These are phyloP conservation scores for Kwoniella heveanensis DNA, from an alignment of 768 basidiomycete genomes.

Conservation along the genomic window DNA sequence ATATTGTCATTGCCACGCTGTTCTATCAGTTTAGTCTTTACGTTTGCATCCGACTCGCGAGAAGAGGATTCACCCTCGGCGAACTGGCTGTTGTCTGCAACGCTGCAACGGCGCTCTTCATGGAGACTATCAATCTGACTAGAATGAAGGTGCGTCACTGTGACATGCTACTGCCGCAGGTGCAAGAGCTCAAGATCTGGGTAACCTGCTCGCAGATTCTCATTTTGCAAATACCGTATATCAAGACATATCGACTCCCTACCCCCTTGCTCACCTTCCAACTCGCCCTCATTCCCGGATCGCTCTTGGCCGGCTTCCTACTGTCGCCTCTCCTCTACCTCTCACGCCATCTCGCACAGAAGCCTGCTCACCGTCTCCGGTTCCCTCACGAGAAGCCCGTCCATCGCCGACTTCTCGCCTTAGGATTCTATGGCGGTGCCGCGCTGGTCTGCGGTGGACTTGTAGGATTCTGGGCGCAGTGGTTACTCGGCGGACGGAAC, in stretches of 20 bases:
- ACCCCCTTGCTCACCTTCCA: slow-evolving; percentile 91
- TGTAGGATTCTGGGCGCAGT: slow-evolving; percentile 89
- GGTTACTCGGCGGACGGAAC: slow-evolving; percentile 75
- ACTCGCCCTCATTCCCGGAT: slow-evolving; percentile 86
- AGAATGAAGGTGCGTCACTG: slow-evolving; percentile 68
- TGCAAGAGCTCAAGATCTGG: no score
- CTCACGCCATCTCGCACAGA: slow-evolving; percentile 86
- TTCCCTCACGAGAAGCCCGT: slow-evolving; percentile 79
- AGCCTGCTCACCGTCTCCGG: slow-evolving; percentile 74
- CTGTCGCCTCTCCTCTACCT: slow-evolving; percentile 90
- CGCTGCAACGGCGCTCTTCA: slow-evolving; percentile 79
- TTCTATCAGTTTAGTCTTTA: slow-evolving; percentile 94
- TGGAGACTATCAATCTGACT: slow-evolving; percentile 84
- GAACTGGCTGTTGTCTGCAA: slow-evolving; percentile 87
- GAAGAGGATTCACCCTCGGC: slow-evolving; percentile 92
- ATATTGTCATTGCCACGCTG: slow-evolving; percentile 69
- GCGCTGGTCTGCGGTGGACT: slow-evolving; percentile 75
- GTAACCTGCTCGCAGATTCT: slow-evolving; percentile 74
- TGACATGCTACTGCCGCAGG: no score
- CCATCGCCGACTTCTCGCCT: slow-evolving; percentile 78
- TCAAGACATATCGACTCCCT: slow-evolving; percentile 88
- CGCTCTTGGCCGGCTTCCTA: slow-evolving; percentile 87
- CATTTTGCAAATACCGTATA: slow-evolving; percentile 75
- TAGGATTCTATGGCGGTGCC: slow-evolving; percentile 78
- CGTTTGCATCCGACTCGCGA: slow-evolving; percentile 81